Percentiles rank a stretch among this genome's conserved stretches.
Evolutionary conservation across 2,329 filamentous ascomycete species (phyloP).

Genomic region (Fusarium beomiforme): DNA sequence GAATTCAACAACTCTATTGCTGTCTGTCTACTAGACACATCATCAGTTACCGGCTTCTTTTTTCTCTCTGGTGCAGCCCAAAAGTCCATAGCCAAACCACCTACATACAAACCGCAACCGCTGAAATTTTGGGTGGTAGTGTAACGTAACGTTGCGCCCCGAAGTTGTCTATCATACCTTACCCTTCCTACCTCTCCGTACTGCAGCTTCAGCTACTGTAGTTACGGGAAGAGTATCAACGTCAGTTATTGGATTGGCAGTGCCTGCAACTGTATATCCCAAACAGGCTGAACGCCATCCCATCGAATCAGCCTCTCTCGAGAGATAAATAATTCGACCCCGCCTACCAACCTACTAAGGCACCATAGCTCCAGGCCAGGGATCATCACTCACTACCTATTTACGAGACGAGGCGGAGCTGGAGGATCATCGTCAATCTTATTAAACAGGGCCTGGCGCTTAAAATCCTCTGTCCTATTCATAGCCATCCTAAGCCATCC

Average conservation of each 20-base stretch:
- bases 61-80: slow-evolving; percentile 8
- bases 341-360: not conserved
- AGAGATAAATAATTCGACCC: not conserved
- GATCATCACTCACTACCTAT: slow-evolving; percentile 4
- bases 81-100: not conserved
- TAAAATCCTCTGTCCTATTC: slow-evolving; percentile 17
- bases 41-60: not conserved
- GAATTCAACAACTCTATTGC: not conserved
- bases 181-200: not conserved
- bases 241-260: slow-evolving; percentile 9
- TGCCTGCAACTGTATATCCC: slow-evolving; percentile 3
- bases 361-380: not conserved
- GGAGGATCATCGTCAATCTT: slow-evolving; percentile 32
- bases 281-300: slow-evolving; percentile 11
- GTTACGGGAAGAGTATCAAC: not conserved
- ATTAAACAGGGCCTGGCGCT: slow-evolving; percentile 34
- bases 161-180: slow-evolving; percentile 20
- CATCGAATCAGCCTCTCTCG: slow-evolving; percentile 10
- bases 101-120: slow-evolving; percentile 8
- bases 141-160: slow-evolving; percentile 44
- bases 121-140: slow-evolving; percentile 23
- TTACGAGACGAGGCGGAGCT: slow-evolving; percentile 19
- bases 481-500: slow-evolving; percentile 3
- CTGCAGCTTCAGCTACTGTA: not conserved
- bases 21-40: not conserved